Base-by-base conservation (phyloP, 805 yeast species). In the Suhomyces pyralidae region DNA sequence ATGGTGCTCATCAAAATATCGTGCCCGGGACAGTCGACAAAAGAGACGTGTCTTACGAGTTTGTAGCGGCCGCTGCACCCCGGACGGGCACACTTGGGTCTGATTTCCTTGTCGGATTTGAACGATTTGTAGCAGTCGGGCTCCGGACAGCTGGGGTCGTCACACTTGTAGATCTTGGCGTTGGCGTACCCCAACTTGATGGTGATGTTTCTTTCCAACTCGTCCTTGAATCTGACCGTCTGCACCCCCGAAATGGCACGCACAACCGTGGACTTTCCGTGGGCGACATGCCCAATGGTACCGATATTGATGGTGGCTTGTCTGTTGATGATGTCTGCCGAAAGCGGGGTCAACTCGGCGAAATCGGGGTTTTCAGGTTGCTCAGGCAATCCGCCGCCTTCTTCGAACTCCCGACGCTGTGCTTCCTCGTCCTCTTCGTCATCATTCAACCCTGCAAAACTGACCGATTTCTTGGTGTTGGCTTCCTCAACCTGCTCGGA, bases 21-120 rank as follows among this genome's bases (percentile, higher is more conserved):
- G 88, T 94, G 99, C 73, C 99, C 99, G 55, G 99, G 99, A 80
- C 99, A 96, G 80, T 94, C 99, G 56, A 96, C 99, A 66, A 96
- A 96, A 9, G 97, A 90, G 50, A 94, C 99, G 70, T 94, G 99
- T 76, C 99, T 90, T 43, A 91, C 84, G 62, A 94, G 81, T 64
- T 83, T 82, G 75, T 91, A 92, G 69, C 96, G 88, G 51, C 96
- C 96, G n/a, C 70, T 71, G 73, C 96, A 90, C 9, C 94, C 97
- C 58, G 86, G 85, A 62, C 90, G 83, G 66, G 86, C 88, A 76
- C 97, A 90, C 68, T 86, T 87, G 61, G 99, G 99, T 68, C 83
- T 81, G 62, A 94, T 89, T 77, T 94, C 99, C 74, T 89, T 93
- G 69, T 90, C 97, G 30, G 96, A 87, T 65, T 93, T 88, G 77